These are phyloP conservation scores for Chaetomium tenue DNA, from an alignment of 495 filamentous ascomycete species.

Conservation along the genomic window DNA sequence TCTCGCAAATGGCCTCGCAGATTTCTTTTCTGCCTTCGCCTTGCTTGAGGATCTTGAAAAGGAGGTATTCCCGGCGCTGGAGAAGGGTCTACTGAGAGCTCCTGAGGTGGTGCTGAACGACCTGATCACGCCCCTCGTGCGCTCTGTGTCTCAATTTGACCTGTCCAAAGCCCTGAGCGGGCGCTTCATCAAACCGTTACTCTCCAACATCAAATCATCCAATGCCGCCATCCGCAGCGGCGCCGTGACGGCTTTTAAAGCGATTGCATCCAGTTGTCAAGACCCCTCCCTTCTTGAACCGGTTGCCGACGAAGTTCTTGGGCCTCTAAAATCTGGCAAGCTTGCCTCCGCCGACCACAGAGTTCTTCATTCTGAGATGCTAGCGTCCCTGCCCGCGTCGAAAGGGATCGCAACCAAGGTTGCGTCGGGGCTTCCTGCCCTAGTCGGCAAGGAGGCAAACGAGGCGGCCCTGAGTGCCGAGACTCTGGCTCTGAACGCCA, in stretches of 20 bases:
- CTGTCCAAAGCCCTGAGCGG: conserved; percentile 67
- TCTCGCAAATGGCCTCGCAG: conserved; percentile 67
- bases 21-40: conserved; percentile 80
- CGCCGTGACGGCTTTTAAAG: conserved; percentile 66
- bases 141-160: conserved; percentile 69
- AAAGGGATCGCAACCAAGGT: conserved; percentile 60
- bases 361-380: conserved; percentile 72
- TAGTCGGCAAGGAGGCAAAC: conserved; percentile 78
- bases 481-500: conserved; percentile 61
- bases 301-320: conserved; percentile 71
- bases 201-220: conserved; percentile 86
- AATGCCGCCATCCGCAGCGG: conserved; percentile 74
- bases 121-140: conserved; percentile 66
- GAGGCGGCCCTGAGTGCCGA: conserved; percentile 78
- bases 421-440: conserved; percentile 59
- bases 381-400: conserved; percentile 60
- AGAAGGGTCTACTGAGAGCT: conserved; percentile 82
- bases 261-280: conserved; percentile 58
- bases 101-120: conserved; percentile 85
- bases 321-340: conserved; percentile 76
- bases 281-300: conserved; percentile 58
- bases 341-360: conserved; percentile 78
- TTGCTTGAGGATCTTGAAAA: conserved; percentile 69
- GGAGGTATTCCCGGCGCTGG: conserved; percentile 75
- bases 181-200: conserved; percentile 75